Base-by-base conservation (phyloP, 2,329 filamentous ascomycete species). In the Monosporascus sp. region DNA sequence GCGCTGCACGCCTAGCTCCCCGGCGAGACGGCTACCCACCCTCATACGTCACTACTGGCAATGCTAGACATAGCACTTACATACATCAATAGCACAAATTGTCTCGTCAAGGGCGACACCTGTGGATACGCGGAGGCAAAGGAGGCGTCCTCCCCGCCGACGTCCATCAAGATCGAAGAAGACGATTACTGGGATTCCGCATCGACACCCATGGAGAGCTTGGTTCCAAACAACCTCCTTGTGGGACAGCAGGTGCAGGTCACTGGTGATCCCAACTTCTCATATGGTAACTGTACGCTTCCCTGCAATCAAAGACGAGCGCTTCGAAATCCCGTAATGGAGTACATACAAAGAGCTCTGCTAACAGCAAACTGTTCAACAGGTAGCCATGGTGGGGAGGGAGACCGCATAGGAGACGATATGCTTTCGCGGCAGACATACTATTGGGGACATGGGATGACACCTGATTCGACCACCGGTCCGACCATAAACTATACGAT, bases 41-140 rank as follows among this genome's bases (percentile, higher is more conserved):
- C 25, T 24, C 9, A 15, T n/a, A 14, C n/a, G 18, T 39, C 24
- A 44, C 37, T 50, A 41, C 49, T 50, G 49, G 50, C 49, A 48
- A 53, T 18, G 20, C 18, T 27, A 31, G 25, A 3, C 22, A n/a
- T 41, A 17, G 8, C 48, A 36, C 25, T 41, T 57, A 60, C 48
- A 61, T 53, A 8, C 50, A 18, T 25, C 14, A 47, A 43, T 54
- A 63, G 61, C 44, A 60, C 59, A 52, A 59, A 62, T 36, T 63
- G 61, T 57, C 61, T 63, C 31, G 57, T 62, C 37, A 63, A 60
- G 49, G 61, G 61, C 2, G 61, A 58, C 39, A 55, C 57, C 25
- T 63, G 61, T 48, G 61, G 61, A 43, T 63, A 63, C 46, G 48
- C 53, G 27, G 59, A 59, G n/a, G 15, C 49, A 9, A 59, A 57